Evolutionary conservation across 768 basidiomycete genomes (phyloP), one percentile per base, ranked within the genome.

Genomic region (Exidia glandulosa): DNA sequence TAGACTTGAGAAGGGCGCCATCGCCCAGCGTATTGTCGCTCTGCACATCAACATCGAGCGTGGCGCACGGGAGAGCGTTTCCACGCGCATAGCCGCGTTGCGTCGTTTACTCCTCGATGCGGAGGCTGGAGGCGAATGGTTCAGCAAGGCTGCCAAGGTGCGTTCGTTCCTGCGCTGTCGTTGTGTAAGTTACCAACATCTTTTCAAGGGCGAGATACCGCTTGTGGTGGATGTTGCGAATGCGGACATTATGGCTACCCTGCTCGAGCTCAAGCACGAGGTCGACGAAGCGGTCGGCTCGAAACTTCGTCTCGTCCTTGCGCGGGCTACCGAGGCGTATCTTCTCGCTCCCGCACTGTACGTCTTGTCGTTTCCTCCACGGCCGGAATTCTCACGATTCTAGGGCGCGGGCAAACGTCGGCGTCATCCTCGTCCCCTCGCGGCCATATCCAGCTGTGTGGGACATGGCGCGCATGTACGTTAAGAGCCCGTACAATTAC

Each of bases 271-370:
- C 55, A 90, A 90, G 75, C 66, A 69, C 30, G 85, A 89, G 55
- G 72, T 84, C 30, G 85, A 86, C 57, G 66, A 66, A 1, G 64
- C 70, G 41, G 72, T 67, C 14, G 76, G 76, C 32, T 70, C 68
- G 19, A 68, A 63, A 9, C 68, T 88, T 59, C 72, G 73, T 60
- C 64, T 85, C 62, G 80, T 80, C 13, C 75, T 86, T 60, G 64
- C 73, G 3, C 81, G 84, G 52, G 89, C 80, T 0, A 72, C 77
- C 2, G 88, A 91, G 66, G 86, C 85, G 0, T 85, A 87, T 68
- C 68, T 90, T 10, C 72, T 94, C 27, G 91, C 90, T 1, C 75
- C 81, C 58, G 80, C 90, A 63, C 78, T 94, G 30, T 86, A 82
- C 0, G 73, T 31, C 27, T 29, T 1, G 5, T 54, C 6, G 9